Evolutionary conservation across 2,329 filamentous ascomycete genomes (phyloP).

Genomic region (Celoporthe dispersa): DNA sequence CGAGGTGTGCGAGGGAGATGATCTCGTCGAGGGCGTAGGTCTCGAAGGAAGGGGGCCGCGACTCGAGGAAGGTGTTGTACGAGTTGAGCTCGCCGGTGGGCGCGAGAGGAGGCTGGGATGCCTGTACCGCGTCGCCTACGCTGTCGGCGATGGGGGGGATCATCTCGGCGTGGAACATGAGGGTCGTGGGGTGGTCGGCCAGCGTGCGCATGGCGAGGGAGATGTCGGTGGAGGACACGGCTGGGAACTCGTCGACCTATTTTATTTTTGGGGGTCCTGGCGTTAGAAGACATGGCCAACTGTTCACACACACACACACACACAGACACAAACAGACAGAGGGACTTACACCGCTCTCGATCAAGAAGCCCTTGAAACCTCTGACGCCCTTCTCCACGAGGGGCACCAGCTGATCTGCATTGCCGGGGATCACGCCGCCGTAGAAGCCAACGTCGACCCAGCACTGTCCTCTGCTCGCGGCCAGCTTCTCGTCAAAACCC

Average conservation of each 20-base stretch:
- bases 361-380: slow-evolving; percentile 97
- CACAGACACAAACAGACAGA: background rate
- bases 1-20: slow-evolving; percentile 76
- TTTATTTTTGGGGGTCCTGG: background rate
- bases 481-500: slow-evolving; percentile 82
- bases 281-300: background rate
- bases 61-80: slow-evolving; percentile 91
- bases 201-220: slow-evolving; percentile 79
- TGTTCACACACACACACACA: background rate
- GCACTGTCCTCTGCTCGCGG: slow-evolving; percentile 82
- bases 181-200: slow-evolving; percentile 79
- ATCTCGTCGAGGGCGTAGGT: slow-evolving; percentile 90
- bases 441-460: slow-evolving; percentile 99
- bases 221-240: slow-evolving; percentile 81
- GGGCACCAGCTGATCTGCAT: slow-evolving; percentile 75
- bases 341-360: slow-evolving; percentile 84
- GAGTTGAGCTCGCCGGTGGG: slow-evolving; percentile 74
- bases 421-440: slow-evolving; percentile 91
- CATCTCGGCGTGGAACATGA: slow-evolving; percentile 99
- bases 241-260: slow-evolving; percentile 93
- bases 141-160: slow-evolving; percentile 83
- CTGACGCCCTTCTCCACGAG: slow-evolving; percentile 85
- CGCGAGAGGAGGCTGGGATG: slow-evolving; percentile 69
- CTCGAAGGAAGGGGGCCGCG: slow-evolving; percentile 87
- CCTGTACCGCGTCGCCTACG: slow-evolving; percentile 76